Evolutionary conservation across 305 asterid genomes (phyloP), one percentile per base, ranked within the genome.

Genomic region (Fraxinus floribunda): DNA sequence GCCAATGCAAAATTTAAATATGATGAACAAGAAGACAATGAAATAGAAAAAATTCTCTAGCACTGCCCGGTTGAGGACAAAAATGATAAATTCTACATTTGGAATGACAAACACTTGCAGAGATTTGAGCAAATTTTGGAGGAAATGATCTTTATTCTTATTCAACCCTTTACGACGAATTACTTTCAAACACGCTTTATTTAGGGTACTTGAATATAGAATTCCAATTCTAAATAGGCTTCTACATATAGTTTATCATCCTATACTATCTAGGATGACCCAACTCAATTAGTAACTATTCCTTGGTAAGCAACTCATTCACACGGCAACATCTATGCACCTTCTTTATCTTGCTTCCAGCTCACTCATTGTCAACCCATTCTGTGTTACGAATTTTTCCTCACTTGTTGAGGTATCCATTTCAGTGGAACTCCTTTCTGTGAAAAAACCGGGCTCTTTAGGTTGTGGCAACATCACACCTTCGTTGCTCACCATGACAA

Each of bases 401-500:
- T 55, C 26, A 6, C 26, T 55, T 55, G 26, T 55, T 55, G 66
- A 55, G 24, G 10, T 55, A 7, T 55, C 26, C 20, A 8, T 55
- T 55, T 55, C 66, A n/a, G 3, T 18, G 26, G 10, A 6, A 55
- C 66, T 55, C 66, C 66, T n/a, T 55, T 76, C 87, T 3, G 44
- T 39, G 66, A 76, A 81, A 73, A 79, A 86, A n/a, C 87, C 89
- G 34, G 89, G 89, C 79, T 79, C 82, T 11, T 79, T 81, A 60
- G 89, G 89, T 62, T 79, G 78, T 41, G 87, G 78, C 77, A 79
- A 76, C 8, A n/a, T 38, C 26, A 62, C 82, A 24, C 13, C 81
- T 16, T 84, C 85, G 30, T 81, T 82, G 77, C 85, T 70, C 32
- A 29, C 32, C 32, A 30, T 30, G 34, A 30, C 34, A 30, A 30